Conservation (phyloP, 768 basidiomycete genomes). For the Leucocoprinus leucothites region DNA sequence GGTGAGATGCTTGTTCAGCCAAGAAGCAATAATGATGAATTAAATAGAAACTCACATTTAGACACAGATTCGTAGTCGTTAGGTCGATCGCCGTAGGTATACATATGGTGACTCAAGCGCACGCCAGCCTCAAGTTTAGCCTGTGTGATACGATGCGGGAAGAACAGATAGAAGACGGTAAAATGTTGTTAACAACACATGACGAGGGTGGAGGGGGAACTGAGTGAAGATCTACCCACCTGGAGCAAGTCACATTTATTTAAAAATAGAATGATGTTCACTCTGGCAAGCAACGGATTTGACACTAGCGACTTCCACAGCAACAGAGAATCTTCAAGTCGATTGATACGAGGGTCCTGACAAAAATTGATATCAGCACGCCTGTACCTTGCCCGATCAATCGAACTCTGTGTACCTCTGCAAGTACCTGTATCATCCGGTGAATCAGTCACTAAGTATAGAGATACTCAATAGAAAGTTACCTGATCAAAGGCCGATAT, state of each 20-base stretch:
- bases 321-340: conserved; percentile 74
- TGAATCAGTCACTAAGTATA: conserved; percentile 2
- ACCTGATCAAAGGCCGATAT: conserved; percentile 85
- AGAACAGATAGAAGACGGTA: conserved; percentile 3
- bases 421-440: conserved; percentile 43
- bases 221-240: conserved; percentile 31
- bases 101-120: conserved; percentile 64
- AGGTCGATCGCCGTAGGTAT: conserved; percentile 66
- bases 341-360: conserved; percentile 72
- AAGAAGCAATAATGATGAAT: background rate
- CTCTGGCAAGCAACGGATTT: conserved; percentile 68
- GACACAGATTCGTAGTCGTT: conserved; percentile 79
- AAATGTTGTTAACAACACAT: conserved; percentile 2
- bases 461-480: background rate
- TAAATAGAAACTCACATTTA: conserved; percentile 51
- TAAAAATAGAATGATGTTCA: conserved; percentile 78
- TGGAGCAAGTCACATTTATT: conserved; percentile 80
- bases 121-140: conserved; percentile 77
- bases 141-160: conserved; percentile 34
- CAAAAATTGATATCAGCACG: conserved; percentile 12
- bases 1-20: conserved; percentile 7
- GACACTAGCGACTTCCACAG: conserved; percentile 73
- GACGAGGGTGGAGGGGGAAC: background rate
- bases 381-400: conserved; percentile 3
- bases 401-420: conserved; percentile 48